These are phyloP conservation scores for Penicillium egyptiacum DNA, from an alignment of 495 filamentous ascomycete species.

Conservation along the genomic window DNA sequence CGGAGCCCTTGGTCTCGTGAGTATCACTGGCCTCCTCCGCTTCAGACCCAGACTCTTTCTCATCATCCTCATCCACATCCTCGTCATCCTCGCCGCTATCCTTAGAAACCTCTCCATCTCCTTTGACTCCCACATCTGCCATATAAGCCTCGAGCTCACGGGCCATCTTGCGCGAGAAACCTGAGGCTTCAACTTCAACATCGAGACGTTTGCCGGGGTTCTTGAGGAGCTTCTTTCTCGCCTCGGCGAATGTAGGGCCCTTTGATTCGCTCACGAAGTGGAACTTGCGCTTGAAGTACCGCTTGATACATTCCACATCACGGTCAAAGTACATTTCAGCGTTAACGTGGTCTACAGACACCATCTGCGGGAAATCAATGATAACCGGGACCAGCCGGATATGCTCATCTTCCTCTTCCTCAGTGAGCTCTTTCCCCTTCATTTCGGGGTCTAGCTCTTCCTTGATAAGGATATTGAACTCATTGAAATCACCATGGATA, in stretches of 20 bases:
- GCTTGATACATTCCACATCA: constrained; percentile 90
- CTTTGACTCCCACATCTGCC: constrained; percentile 64
- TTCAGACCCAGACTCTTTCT: constrained; percentile 25
- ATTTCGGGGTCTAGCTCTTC: constrained; percentile 55
- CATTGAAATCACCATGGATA: constrained; percentile 99
- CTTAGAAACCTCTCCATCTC: constrained; percentile 45
- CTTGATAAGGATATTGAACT: constrained; percentile 95
- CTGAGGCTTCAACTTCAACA: constrained; percentile 86
- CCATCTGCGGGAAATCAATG: constrained; percentile 98
- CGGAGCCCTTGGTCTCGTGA: constrained; percentile 21
- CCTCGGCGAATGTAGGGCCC: constrained; percentile 82
- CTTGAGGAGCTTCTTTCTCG: constrained; percentile 68
- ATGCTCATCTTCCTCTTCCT: constrained; percentile 34
- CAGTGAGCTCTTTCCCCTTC: constrained; percentile 35
- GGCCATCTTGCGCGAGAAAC: constrained; percentile 93
- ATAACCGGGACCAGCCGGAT: constrained; percentile 61
- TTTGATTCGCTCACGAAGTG: constrained; percentile 78
- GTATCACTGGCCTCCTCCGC: constrained; percentile 13
- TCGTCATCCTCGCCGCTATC: constrained; percentile 40
- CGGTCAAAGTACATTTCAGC: constrained; percentile 95
- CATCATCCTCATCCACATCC: constrained; percentile 37
- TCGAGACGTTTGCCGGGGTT: constrained; percentile 71
- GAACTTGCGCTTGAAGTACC: constrained; percentile 86
- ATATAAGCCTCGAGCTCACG: constrained; percentile 91
- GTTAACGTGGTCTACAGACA: constrained; percentile 91